Evolutionary conservation across 2,329 filamentous ascomycete genomes (phyloP).

Genomic region (Westerdykella ornata): DNA sequence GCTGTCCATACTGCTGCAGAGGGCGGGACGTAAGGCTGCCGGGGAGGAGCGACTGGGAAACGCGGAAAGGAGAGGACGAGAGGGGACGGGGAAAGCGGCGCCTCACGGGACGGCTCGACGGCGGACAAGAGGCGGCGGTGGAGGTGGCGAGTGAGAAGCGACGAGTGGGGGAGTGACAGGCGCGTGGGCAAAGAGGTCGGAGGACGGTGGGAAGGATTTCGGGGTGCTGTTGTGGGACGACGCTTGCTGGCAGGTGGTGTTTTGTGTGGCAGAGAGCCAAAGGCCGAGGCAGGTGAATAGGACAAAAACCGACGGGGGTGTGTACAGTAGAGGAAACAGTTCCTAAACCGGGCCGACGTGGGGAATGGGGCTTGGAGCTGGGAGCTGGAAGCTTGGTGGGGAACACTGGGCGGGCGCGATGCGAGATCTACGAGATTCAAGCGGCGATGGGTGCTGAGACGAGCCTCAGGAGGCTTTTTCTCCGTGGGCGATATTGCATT

Average conservation of each 20-base stretch:
- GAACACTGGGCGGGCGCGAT: background rate
- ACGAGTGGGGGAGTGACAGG: conserved; percentile 2
- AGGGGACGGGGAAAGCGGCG: background rate
- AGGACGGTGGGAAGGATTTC: conserved; percentile 5
- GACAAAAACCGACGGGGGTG: no score
- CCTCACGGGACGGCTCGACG: background rate
- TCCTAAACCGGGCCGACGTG: background rate
- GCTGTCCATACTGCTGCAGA: conserved; percentile 31
- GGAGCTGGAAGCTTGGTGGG: background rate
- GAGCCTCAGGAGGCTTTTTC: background rate
- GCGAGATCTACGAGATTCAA: background rate
- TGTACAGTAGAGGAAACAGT: no score
- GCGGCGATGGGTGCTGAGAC: background rate
- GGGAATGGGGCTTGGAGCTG: background rate
- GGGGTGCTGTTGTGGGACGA: conserved; percentile 1
- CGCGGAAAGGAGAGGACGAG: background rate
- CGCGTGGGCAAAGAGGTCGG: conserved; percentile 6
- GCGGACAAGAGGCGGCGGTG: conserved; percentile 7
- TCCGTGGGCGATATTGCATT: no score
- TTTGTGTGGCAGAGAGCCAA: background rate
- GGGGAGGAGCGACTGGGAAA: background rate
- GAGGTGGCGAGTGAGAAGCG: conserved; percentile 4
- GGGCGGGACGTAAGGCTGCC: background rate
- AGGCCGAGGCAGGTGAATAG: background rate
- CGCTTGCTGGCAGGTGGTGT: background rate